Conservation (phyloP, 2,329 filamentous ascomycete species). For the Colletotrichum sp. region DNA sequence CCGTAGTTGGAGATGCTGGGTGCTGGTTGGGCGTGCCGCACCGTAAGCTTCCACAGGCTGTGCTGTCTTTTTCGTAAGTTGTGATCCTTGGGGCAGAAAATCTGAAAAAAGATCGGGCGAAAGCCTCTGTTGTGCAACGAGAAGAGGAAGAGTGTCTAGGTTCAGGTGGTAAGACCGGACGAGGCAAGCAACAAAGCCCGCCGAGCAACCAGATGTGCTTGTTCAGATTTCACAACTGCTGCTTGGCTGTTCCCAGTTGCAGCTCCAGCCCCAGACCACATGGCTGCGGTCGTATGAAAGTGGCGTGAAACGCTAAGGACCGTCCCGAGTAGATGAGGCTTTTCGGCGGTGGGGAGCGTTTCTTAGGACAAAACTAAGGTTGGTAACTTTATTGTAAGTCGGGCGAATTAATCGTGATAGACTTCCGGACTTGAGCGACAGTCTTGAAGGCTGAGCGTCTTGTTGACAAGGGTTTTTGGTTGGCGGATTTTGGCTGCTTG, state of each 20-base stretch:
- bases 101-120: neutral
- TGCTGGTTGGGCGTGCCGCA: neutral
- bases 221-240: neutral
- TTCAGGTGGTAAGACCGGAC: constrained; percentile 1
- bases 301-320: neutral
- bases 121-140: neutral
- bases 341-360: neutral
- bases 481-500: neutral
- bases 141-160: neutral
- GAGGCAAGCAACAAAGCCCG: neutral
- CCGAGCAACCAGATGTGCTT: neutral
- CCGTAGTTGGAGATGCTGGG: neutral
- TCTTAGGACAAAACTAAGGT: neutral
- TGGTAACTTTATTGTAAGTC: neutral
- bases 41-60: neutral
- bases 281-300: neutral
- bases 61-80: neutral
- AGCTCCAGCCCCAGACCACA: neutral
- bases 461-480: neutral
- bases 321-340: neutral
- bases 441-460: neutral
- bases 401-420: neutral
- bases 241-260: neutral
- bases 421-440: neutral
- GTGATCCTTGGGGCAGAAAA: neutral